Evolutionary conservation across 2,329 filamentous ascomycete genomes (phyloP).

Genomic region (Beauveria sp.): DNA sequence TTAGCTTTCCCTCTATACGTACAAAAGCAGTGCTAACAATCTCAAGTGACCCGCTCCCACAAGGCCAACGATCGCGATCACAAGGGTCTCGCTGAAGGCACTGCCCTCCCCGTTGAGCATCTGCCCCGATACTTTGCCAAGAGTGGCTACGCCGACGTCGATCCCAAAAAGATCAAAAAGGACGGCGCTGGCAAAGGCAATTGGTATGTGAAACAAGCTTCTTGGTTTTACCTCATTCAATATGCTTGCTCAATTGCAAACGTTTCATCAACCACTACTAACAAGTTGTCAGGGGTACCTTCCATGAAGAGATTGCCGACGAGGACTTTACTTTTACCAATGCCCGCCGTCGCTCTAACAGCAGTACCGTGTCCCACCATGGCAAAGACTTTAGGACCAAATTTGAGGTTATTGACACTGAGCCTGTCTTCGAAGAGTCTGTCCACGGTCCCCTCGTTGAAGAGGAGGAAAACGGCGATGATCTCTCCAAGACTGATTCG

Average conservation of each 20-base stretch:
- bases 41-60: conserved; percentile 92
- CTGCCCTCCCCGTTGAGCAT: conserved; percentile 59
- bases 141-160: conserved; percentile 67
- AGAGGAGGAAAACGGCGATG: conserved; percentile 43
- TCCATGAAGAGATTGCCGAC: conserved; percentile 78
- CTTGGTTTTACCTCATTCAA: not conserved
- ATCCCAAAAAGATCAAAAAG: conserved; percentile 97
- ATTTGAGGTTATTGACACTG: conserved; percentile 82
- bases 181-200: conserved; percentile 88
- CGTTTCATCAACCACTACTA: conserved; percentile 10
- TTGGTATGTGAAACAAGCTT: conserved; percentile 56
- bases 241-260: not conserved
- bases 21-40: not conserved
- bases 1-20: not conserved
- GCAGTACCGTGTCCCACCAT: conserved; percentile 63
- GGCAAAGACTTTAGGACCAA: conserved; percentile 88
- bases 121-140: conserved; percentile 93
- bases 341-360: conserved; percentile 86
- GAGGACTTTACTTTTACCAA: conserved; percentile 78
- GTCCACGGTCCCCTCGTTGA: conserved; percentile 57
- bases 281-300: conserved; percentile 59
- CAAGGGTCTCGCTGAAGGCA: conserved; percentile 68
- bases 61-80: conserved; percentile 94
- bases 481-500: conserved; percentile 47
- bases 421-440: conserved; percentile 87